A percentile compares a stretch with the other conserved stretches of the same genome.
Conservation (phyloP, 176 grass and related monocot genomes). For the Zizania latifolia region DNA sequence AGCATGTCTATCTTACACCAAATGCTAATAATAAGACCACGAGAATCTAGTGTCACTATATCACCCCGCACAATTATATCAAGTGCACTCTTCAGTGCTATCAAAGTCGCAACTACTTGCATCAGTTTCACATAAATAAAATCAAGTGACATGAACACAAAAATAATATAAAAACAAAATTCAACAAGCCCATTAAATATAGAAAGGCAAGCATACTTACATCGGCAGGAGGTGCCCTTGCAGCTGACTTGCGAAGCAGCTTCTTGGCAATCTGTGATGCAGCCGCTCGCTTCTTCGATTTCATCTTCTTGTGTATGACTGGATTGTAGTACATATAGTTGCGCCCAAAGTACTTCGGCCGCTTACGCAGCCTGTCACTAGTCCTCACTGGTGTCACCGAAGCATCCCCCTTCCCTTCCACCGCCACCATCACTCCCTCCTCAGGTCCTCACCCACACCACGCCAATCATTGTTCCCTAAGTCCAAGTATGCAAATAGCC, state of each 20-base stretch:
- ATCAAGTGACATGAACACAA: not conserved
- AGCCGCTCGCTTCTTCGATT: conserved; percentile 78
- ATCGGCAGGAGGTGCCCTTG: conserved; percentile 47
- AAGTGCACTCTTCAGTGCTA: not conserved
- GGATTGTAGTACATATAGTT: conserved; percentile 66
- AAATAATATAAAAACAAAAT: not conserved
- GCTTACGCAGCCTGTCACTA: conserved; percentile 65
- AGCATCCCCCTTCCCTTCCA: conserved; percentile 35
- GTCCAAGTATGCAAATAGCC: not conserved
- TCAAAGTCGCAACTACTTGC: not conserved
- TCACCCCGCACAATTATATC: not conserved
- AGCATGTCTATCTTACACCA: not conserved
- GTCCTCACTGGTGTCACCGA: conserved; percentile 50
- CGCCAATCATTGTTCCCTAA: conserved; percentile 6
- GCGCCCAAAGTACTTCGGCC: conserved; percentile 59
- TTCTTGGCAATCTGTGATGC: conserved; percentile 95
- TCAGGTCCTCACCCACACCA: conserved; percentile 15
- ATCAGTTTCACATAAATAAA: not conserved
- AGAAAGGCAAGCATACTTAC: conserved; percentile 45
- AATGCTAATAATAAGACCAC: not conserved
- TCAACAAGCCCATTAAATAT: not conserved
- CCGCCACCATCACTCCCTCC: conserved; percentile 21
- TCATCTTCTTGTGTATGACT: conserved; percentile 77
- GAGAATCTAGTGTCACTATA: not conserved
- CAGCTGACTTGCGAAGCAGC: conserved; percentile 56